A percentile compares a stretch with the other conserved stretches of the same genome.
Evolutionary conservation across 2,329 filamentous ascomycete genomes (phyloP).

Genomic region (Chlorencoelia australis): DNA sequence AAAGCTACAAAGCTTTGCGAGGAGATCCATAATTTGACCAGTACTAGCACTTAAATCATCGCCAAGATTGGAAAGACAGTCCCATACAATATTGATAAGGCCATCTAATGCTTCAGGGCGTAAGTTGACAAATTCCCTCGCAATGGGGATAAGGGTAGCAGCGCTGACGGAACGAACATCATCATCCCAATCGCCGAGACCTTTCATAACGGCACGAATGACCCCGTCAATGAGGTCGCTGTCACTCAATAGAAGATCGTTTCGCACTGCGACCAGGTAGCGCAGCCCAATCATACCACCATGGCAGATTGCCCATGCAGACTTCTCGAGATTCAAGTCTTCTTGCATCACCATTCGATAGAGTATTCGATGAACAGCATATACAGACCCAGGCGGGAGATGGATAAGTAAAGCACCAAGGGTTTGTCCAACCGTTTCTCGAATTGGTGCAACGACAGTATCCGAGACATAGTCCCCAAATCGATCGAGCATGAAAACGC

Average conservation of each 20-base stretch:
- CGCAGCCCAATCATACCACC: constrained; percentile 95
- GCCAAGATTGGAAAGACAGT: constrained; percentile 90
- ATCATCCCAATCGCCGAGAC: constrained; percentile 81
- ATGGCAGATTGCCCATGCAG: constrained; percentile 90
- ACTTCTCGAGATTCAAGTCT: constrained; percentile 61
- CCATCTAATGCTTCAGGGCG: constrained; percentile 67
- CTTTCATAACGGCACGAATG: constrained; percentile 87
- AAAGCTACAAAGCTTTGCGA: constrained; percentile 92
- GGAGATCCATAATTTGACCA: constrained; percentile 94
- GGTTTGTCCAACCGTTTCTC: constrained; percentile 91
- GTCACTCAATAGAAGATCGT: constrained; percentile 79
- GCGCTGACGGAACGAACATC: constrained; percentile 96
- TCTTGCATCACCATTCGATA: constrained; percentile 88
- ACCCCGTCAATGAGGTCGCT: constrained; percentile 85
- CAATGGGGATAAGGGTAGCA: constrained; percentile 93
- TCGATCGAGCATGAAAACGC: constrained; percentile 92
- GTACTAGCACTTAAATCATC: constrained; percentile 96
- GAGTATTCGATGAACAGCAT: constrained; percentile 74
- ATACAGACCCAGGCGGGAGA: constrained; percentile 67
- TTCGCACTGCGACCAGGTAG: constrained; percentile 90
- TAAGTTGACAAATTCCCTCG: constrained; percentile 84
- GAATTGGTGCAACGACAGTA: constrained; percentile 89
- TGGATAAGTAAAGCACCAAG: constrained; percentile 83
- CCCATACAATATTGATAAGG: constrained; percentile 93
- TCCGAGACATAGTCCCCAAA: constrained; percentile 98